A percentile compares a stretch with the other conserved stretches of the same genome.
phyloP scores from a whole-genome alignment of 257 asterid genomes.

The Nicotiana sylvestris region DNA sequence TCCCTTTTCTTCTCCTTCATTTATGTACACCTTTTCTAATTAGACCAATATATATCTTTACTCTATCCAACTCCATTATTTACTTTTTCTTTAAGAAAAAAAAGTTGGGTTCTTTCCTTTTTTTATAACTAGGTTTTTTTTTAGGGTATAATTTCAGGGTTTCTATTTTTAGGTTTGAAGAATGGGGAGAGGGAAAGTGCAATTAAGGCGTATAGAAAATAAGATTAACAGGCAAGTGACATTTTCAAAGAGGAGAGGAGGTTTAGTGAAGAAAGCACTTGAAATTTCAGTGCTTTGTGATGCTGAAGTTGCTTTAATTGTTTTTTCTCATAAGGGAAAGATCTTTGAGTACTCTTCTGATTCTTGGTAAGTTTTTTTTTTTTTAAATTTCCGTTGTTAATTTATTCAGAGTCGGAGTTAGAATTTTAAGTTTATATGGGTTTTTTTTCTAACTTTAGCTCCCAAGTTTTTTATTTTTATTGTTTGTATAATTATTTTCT shows the following conservation, averaged over 20 bases:
- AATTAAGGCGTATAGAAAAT: constrained; percentile 75
- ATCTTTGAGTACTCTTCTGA: constrained; percentile 71
- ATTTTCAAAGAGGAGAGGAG: constrained; percentile 75
- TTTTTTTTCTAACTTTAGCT: no score
- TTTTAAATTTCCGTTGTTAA: neutral
- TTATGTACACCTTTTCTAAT: neutral
- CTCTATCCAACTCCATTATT: neutral
- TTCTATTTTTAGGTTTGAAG: constrained; percentile 35
- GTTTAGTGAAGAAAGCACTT: constrained; percentile 76
- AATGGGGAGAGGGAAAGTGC: constrained; percentile 88
- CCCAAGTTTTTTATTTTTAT: no score
- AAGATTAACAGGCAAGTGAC: constrained; percentile 84
- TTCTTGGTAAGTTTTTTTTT: constrained; percentile 39
- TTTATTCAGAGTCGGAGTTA: no score
- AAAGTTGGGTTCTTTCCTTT: neutral
- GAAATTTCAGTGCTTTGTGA: constrained; percentile 83
- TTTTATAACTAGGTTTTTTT: neutral
- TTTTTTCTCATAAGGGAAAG: constrained; percentile 76
- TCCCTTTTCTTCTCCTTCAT: neutral
- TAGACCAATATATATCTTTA: neutral
- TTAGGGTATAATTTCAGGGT: constrained; percentile 16
- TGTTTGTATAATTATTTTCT: no score
- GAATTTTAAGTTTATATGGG: no score
- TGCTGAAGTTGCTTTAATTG: constrained; percentile 73
- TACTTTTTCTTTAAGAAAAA: neutral